phyloP scores from a whole-genome alignment of 495 filamentous ascomycete genomes.

The Penicillium macrosclerotiorum region DNA sequence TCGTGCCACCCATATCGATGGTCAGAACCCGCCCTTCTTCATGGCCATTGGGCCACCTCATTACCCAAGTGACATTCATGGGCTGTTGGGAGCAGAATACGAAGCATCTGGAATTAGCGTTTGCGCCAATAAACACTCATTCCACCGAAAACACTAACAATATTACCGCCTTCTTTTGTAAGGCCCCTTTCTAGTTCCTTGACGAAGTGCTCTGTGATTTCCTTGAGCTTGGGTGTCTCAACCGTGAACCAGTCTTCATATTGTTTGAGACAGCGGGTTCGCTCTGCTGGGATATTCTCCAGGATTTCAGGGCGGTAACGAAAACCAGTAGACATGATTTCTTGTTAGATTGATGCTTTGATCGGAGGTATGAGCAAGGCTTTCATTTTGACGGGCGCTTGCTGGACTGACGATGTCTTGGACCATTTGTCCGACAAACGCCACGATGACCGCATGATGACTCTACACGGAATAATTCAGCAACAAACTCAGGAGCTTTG shows the following conservation, averaged over 20 bases:
- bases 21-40: slow-evolving; percentile 87
- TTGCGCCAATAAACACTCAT: not conserved
- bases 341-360: too few species aligned
- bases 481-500: too few species aligned
- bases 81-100: slow-evolving; percentile 53
- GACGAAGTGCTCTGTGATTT: slow-evolving; percentile 82
- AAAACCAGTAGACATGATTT: slow-evolving; percentile 16
- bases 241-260: slow-evolving; percentile 77
- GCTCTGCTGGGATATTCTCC: slow-evolving; percentile 67
- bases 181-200: slow-evolving; percentile 80
- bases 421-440: slow-evolving; percentile 7
- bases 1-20: slow-evolving; percentile 94
- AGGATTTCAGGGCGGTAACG: slow-evolving; percentile 51
- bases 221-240: slow-evolving; percentile 69
- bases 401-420: not conserved
- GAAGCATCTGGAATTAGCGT: slow-evolving; percentile 11
- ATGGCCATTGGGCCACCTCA: slow-evolving; percentile 75
- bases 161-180: slow-evolving; percentile 75
- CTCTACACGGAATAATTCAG: not conserved
- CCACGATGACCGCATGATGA: slow-evolving; percentile 25
- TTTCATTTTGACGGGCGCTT: not conserved
- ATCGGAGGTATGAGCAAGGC: too few species aligned
- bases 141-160: slow-evolving; percentile 57
- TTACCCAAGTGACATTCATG: slow-evolving; percentile 97
- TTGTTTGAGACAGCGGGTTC: slow-evolving; percentile 67